Base-by-base conservation (phyloP, 768 basidiomycete genomes). In the Kwoniella sp. region DNA sequence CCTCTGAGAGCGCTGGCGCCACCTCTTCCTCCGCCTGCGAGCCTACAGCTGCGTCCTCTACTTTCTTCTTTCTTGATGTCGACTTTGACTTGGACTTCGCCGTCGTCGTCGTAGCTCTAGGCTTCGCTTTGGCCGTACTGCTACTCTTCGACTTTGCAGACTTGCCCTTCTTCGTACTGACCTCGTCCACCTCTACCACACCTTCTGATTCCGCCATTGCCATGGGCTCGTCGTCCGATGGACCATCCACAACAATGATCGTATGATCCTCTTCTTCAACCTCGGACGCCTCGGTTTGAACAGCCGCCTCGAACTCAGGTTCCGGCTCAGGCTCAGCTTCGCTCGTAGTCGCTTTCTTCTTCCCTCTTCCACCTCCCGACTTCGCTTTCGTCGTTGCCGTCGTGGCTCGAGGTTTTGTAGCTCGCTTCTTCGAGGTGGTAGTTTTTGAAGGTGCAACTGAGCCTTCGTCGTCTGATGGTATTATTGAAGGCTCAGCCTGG, bases 351-450 rank as follows among this genome's bases (percentile, higher is more conserved):
- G 51, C 53, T 41, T 48, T 57, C 45, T 67, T 68, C 48, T 61
- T 59, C 31, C 63, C 53, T 13, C 58, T 54, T 3, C 63, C 31
- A 31, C 55, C 59, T 22, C 5, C 38, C 17, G 50, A 41, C 25
- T 55, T 56, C 29, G 22, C 52, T 37, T 45, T 58, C 7, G 51
- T 55, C 5, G 67, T 61, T 12, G 63, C 48, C 5, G 67, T 61
- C 13, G 63, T 65, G 20, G 62, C 53, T 29, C 67, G 45, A 30
- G 67, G 62, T 38, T 68, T 64, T 4, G 67, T 57, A 7, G 48
- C 30, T 41, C 63, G 58, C 37, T 63, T 65, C 28, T 23, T 38
- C 13, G 53, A 30, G 22, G 62, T 34, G 17, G 45, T 57, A 17
- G 38, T 13, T 23, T 58, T 37, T 7, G 55, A 56, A 8, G 45